phyloP scores from a whole-genome alignment of 345 rosid genomes.

The Citrus mangshanensis region DNA sequence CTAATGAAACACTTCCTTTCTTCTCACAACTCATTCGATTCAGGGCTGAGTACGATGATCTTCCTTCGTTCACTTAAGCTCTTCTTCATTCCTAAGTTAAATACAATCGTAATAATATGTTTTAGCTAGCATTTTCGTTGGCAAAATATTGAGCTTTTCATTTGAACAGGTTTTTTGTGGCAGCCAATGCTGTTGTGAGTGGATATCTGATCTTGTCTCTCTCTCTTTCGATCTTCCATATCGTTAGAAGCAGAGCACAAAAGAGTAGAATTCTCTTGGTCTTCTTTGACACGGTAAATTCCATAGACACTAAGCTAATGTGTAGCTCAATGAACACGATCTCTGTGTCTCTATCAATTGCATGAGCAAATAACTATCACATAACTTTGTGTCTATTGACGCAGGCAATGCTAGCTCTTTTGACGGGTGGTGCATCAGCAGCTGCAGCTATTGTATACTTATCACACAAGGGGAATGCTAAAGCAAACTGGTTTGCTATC shows the following conservation, averaged over 20 bases:
- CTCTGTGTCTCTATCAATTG: not conserved
- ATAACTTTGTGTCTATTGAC: not conserved
- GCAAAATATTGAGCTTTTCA: not conserved
- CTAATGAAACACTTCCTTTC: slow-evolving; percentile 60
- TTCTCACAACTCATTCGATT: slow-evolving; percentile 39
- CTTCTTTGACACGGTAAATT: slow-evolving; percentile 52
- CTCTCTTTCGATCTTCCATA: slow-evolving; percentile 47
- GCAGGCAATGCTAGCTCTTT: slow-evolving; percentile 60
- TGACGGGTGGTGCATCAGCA: slow-evolving; percentile 71
- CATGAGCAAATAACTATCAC: too few relatives aligned
- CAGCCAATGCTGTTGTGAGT: slow-evolving; percentile 56
- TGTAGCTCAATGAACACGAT: not conserved
- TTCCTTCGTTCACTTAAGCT: slow-evolving; percentile 49
- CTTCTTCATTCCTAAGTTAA: not conserved
- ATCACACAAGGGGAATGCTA: slow-evolving; percentile 71
- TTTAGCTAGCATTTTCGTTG: not conserved
- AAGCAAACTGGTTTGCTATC: slow-evolving; percentile 67
- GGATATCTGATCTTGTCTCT: slow-evolving; percentile 54
- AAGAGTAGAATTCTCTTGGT: slow-evolving; percentile 47
- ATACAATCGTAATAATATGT: not conserved
- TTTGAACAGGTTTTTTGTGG: slow-evolving; percentile 63
- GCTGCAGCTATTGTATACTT: slow-evolving; percentile 75
- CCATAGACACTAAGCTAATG: not conserved
- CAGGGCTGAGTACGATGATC: slow-evolving; percentile 41
- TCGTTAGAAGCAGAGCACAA: slow-evolving; percentile 47